A percentile compares a stretch with the other conserved stretches of the same genome.
phyloP scores from a whole-genome alignment of 2,329 filamentous ascomycete genomes.

The Epicoccum sorghinum region DNA sequence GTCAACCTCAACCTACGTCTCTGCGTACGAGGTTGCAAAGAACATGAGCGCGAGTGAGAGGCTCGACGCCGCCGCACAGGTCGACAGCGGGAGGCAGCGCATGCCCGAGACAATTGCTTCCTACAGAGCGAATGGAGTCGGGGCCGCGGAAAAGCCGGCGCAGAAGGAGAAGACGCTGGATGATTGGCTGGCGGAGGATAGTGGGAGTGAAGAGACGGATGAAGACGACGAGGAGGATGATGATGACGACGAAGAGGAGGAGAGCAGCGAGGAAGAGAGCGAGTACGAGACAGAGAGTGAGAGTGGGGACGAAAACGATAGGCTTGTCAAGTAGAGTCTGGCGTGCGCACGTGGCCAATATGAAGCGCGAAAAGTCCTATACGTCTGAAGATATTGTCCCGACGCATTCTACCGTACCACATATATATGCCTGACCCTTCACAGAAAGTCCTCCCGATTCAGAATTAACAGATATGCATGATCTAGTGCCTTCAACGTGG shows the following conservation, averaged over 20 bases:
- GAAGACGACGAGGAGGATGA: conserved; percentile 63
- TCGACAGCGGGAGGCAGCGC: conserved; percentile 37
- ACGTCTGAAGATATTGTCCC: too few relatives aligned
- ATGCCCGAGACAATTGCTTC: conserved; percentile 44
- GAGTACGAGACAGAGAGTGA: conserved; percentile 66
- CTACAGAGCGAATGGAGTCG: conserved; percentile 51
- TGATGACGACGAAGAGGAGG: conserved; percentile 57
- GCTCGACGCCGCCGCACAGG: conserved; percentile 63
- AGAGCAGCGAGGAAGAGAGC: conserved; percentile 59
- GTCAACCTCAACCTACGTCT: conserved; percentile 38
- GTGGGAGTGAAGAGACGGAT: conserved; percentile 57
- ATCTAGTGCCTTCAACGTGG: too few relatives aligned
- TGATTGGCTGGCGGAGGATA: conserved; percentile 78
- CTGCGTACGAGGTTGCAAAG: conserved; percentile 41
- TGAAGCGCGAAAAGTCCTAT: neutral
- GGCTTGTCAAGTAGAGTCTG: conserved; percentile 42
- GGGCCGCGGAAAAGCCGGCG: conserved; percentile 17
- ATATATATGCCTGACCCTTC: too few relatives aligned
- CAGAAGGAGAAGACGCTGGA: conserved; percentile 79
- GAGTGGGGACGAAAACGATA: conserved; percentile 47
- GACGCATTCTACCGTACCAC: too few relatives aligned
- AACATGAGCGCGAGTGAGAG: conserved; percentile 65
- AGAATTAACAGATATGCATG: too few relatives aligned
- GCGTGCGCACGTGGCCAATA: neutral
- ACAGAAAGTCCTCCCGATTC: too few relatives aligned